phyloP scores from a whole-genome alignment of 208 protist species.

The Wallacemonas sp. region DNA sequence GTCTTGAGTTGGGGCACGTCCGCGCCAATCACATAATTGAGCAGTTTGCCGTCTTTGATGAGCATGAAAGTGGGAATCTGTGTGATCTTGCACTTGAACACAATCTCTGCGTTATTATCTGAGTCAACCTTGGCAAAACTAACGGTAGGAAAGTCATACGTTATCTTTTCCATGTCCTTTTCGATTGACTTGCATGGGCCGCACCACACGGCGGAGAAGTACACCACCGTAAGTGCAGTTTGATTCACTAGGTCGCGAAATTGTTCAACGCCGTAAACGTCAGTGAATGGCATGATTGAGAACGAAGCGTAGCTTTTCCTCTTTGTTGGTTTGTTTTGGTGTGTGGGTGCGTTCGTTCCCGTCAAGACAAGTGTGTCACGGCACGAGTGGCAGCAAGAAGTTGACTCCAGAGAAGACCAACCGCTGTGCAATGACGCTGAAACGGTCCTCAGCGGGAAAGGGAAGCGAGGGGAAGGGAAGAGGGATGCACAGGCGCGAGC shows the following conservation, averaged over 20 bases:
- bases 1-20: conserved; percentile 60
- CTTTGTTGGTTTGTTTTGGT: too few relatives aligned
- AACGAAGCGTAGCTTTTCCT: neutral
- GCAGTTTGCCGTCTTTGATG: conserved; percentile 44
- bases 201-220: conserved; percentile 84
- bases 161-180: conserved; percentile 72
- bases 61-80: conserved; percentile 86
- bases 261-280: conserved; percentile 72
- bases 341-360: conserved; percentile 1
- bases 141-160: conserved; percentile 72
- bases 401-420: too few relatives aligned
- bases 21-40: conserved; percentile 78
- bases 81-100: conserved; percentile 67
- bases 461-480: too few relatives aligned
- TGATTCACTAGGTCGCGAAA: conserved; percentile 74
- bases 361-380: too few relatives aligned
- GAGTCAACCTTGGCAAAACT: conserved; percentile 75
- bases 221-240: conserved; percentile 55
- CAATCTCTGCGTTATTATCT: conserved; percentile 83
- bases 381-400: too few relatives aligned
- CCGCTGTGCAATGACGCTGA: too few relatives aligned
- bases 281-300: conserved; percentile 56
- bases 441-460: too few relatives aligned
- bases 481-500: too few relatives aligned
- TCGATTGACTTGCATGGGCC: conserved; percentile 80